Evolutionary conservation across 2,329 filamentous ascomycete genomes (phyloP), one percentile per base, ranked within the genome.

Genomic region (Ascocoryne sarcoides): DNA sequence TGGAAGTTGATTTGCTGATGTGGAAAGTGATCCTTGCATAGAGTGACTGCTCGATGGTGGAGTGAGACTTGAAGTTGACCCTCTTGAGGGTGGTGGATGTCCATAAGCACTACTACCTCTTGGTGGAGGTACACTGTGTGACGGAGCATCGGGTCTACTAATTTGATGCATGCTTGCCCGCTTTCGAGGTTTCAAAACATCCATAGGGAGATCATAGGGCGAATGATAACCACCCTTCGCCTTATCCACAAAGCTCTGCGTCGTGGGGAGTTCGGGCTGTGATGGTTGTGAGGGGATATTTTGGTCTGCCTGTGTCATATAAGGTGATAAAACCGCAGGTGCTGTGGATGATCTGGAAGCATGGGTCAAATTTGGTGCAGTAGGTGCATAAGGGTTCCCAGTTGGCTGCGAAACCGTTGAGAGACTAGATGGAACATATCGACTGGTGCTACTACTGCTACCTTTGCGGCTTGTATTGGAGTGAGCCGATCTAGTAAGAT

Each of bases 161-260:
- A 57, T 49, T 39, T 55, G 49, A 32, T 76, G 75, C 53, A 73
- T 69, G 54, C 73, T 78, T 4, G 68, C 61, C 38, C 81, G 69
- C 66, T 83, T 81, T 70, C 55, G 82, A 18, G 70, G 78, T 51
- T 82, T 83, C 19, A 83, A 75, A 20, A 98, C 74, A 40, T 95
- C 90, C 63, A 92, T 85, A 3, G 92, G 92, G 15, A 98, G 70
- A 64, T 98, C 93, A 55, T 95, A 98, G 0, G 92, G 92, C 15
- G 90, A 96, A 36, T 82, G 75, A 60, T 98, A 98, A 5, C 90
- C 89, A 41, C 85, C 85, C 63, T 94, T 96, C 3, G 86, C 69
- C 61, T 93, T 93, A 61, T 90, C 83, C 4, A 76, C 86, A 62
- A 95, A 98, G 62, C 90, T 96, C 59, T 93, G 79, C 1, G 76